Percentiles rank a stretch among this genome's conserved stretches.
Evolutionary conservation across 208 protist genomes (phyloP).

Genomic region (Crithidia brevicula): DNA sequence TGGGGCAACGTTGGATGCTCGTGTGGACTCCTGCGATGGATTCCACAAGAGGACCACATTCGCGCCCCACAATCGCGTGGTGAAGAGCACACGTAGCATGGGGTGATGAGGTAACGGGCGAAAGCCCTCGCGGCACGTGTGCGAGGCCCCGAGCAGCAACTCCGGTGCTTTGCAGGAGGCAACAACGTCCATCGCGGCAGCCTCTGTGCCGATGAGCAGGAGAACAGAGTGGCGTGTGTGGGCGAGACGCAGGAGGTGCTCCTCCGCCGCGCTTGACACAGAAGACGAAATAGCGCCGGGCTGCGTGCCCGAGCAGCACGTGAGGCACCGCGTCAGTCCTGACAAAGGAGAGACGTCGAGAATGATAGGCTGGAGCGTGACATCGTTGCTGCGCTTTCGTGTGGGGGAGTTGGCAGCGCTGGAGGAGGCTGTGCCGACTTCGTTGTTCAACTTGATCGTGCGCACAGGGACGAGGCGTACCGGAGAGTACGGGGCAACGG

Average conservation of each 20-base stretch:
- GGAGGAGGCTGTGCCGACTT: slow-evolving; percentile 17
- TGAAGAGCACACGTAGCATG: slow-evolving; percentile 54
- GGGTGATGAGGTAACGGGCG: slow-evolving; percentile 40
- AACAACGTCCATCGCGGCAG: slow-evolving; percentile 47
- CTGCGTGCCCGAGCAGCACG: slow-evolving; percentile 34
- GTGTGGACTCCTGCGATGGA: slow-evolving; percentile 33
- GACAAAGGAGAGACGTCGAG: slow-evolving; percentile 67
- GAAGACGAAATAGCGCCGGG: slow-evolving; percentile 25
- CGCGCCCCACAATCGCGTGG: slow-evolving; percentile 71
- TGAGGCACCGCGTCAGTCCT: slow-evolving; percentile 46
- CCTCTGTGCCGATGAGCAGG: slow-evolving; percentile 64
- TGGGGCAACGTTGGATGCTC: too few relatives aligned
- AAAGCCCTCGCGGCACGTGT: slow-evolving; percentile 40
- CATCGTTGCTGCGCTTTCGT: slow-evolving; percentile 24
- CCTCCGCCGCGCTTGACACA: slow-evolving; percentile 43
- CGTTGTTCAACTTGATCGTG: slow-evolving; percentile 56
- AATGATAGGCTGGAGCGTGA: slow-evolving; percentile 56
- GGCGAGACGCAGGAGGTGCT: slow-evolving; percentile 73
- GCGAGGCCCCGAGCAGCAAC: slow-evolving; percentile 36
- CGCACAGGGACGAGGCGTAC: slow-evolving; percentile 49
- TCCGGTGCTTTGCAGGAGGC: slow-evolving; percentile 41
- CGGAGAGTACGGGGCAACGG: slow-evolving; percentile 16
- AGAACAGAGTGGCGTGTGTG: slow-evolving; percentile 64
- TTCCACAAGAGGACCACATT: slow-evolving; percentile 66
- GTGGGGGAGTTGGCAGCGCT: slow-evolving; percentile 15